These are phyloP conservation scores for Saccharomycopsis javanensis DNA, from an alignment of 805 yeast genomes.

Conservation along the genomic window DNA sequence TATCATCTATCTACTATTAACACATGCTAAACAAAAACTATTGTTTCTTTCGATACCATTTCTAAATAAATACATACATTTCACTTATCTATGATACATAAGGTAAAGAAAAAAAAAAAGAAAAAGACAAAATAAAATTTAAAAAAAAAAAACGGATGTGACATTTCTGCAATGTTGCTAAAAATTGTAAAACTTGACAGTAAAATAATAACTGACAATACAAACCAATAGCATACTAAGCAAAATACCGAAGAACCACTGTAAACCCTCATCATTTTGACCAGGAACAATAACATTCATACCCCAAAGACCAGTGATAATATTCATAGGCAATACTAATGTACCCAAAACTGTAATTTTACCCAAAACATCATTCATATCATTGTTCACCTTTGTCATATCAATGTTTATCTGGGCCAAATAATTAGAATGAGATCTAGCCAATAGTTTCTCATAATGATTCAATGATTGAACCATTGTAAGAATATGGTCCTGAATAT, in stretches of 20 bases:
- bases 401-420: conserved; percentile 95
- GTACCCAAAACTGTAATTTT: conserved; percentile 91
- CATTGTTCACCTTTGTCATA: conserved; percentile 94
- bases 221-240: conserved; percentile 40
- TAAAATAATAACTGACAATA: conserved; percentile 30
- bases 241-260: conserved; percentile 55
- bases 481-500: conserved; percentile 94
- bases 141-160: not conserved
- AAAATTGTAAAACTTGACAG: conserved; percentile 16
- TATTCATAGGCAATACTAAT: conserved; percentile 87
- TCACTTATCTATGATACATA: too few species aligned
- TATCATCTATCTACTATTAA: too few species aligned
- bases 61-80: too few species aligned
- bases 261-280: conserved; percentile 51
- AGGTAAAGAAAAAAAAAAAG: not conserved
- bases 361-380: conserved; percentile 92
- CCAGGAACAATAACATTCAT: conserved; percentile 98
- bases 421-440: conserved; percentile 93
- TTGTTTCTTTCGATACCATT: too few species aligned
- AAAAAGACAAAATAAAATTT: not conserved
- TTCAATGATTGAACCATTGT: conserved; percentile 94
- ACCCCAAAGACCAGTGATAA: conserved; percentile 96
- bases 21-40: too few species aligned
- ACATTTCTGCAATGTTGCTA: not conserved
- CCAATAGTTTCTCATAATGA: conserved; percentile 88